These are phyloP conservation scores for Ottelia alismoides DNA, from an alignment of 106 monocot species.

Conservation along the genomic window DNA sequence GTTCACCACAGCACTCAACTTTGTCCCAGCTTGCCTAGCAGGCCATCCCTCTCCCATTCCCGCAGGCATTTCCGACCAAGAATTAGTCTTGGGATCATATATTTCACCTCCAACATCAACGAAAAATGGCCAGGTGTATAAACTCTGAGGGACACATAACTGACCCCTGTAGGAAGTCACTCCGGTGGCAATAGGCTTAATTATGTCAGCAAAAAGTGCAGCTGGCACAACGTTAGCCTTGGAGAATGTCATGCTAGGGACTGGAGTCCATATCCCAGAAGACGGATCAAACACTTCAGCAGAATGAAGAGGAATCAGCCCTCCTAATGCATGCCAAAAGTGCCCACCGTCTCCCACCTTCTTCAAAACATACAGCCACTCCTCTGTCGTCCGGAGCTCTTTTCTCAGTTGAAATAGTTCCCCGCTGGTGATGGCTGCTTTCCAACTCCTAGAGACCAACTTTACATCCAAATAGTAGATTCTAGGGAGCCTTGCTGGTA, in stretches of 20 bases:
- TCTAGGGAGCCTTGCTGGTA: conserved; percentile 69
- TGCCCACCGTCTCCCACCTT: conserved; percentile 38
- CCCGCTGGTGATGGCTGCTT: conserved; percentile 36
- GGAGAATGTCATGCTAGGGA: conserved; percentile 63
- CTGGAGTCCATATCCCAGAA: conserved; percentile 42
- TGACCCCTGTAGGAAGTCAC: conserved; percentile 56
- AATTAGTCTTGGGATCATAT: conserved; percentile 56
- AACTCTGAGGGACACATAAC: conserved; percentile 74
- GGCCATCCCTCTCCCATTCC: conserved; percentile 99
- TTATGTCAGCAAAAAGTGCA: conserved; percentile 62
- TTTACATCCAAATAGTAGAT: conserved; percentile 44
- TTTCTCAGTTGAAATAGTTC: conserved; percentile 55
- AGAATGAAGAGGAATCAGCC: conserved; percentile 53
- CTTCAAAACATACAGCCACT: conserved; percentile 75
- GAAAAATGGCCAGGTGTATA: conserved; percentile 83
- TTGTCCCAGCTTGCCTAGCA: conserved; percentile 74
- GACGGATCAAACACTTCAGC: conserved; percentile 80
- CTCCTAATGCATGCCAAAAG: conserved; percentile 56
- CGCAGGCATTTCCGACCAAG: conserved; percentile 67
- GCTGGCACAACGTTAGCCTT: conserved; percentile 52
- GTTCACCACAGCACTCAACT: conserved; percentile 69
- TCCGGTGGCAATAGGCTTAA: conserved; percentile 94
- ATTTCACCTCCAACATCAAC: conserved; percentile 80
- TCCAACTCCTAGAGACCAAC: conserved; percentile 52
- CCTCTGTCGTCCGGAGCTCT: conserved; percentile 59